These are phyloP conservation scores for Typha latifolia DNA, from an alignment of 176 grass and related monocot genomes.

Conservation along the genomic window DNA sequence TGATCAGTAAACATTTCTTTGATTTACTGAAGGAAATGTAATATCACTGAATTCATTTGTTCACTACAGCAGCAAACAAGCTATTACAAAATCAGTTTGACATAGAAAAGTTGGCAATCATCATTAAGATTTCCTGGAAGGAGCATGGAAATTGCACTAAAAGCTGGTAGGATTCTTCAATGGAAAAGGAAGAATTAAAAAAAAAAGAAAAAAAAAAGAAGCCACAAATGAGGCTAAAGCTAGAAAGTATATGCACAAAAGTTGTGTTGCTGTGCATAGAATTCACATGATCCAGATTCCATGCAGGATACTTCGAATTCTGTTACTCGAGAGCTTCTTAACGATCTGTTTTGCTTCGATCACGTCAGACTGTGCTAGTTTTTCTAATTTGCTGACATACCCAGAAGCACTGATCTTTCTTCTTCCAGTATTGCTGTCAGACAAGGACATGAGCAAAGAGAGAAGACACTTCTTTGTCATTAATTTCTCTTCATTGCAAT, in stretches of 20 bases:
- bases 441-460: conserved; percentile 40
- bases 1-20: too few relatives aligned
- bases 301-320: conserved; percentile 50
- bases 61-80: neutral
- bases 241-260: neutral
- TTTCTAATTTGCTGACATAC: conserved; percentile 46
- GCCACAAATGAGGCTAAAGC: neutral
- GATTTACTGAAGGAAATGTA: too few relatives aligned
- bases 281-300: conserved; percentile 75
- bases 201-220: neutral
- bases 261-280: neutral
- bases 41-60: too few relatives aligned
- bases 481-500: conserved; percentile 46
- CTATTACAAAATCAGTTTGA: neutral
- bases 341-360: conserved; percentile 62
- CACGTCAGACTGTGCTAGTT: conserved; percentile 45
- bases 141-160: neutral
- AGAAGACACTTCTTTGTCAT: conserved; percentile 45
- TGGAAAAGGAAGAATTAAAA: neutral
- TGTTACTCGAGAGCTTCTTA: conserved; percentile 67
- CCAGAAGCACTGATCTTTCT: conserved; percentile 76
- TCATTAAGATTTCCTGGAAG: neutral
- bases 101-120: neutral
- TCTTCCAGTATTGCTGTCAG: conserved; percentile 58
- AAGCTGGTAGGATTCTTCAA: conserved; percentile 1